A percentile compares a stretch with the other conserved stretches of the same genome.
phyloP scores from a whole-genome alignment of 371 early-diverging fungal species.

The Capillidium heterosporum region DNA sequence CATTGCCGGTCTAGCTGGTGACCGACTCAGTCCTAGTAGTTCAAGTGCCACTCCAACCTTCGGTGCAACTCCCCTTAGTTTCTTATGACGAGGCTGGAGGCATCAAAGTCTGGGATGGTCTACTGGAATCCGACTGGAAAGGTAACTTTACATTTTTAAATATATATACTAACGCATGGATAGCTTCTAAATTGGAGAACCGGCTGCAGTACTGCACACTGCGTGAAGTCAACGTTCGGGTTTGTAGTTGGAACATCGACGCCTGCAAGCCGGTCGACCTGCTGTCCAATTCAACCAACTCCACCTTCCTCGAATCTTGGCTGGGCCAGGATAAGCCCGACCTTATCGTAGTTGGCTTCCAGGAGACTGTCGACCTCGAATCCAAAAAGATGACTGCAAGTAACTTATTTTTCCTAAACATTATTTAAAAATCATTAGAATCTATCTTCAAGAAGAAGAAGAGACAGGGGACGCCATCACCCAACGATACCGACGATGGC shows the following conservation, averaged over 20 bases:
- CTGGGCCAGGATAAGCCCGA: constrained; percentile 30
- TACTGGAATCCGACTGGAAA: constrained; percentile 38
- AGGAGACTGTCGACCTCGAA: constrained; percentile 76
- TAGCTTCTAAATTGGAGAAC: neutral
- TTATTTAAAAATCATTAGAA: constrained; percentile 15
- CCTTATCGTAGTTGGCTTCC: constrained; percentile 68
- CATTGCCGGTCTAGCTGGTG: constrained; percentile 20
- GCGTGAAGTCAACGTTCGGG: constrained; percentile 31
- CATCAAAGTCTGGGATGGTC: constrained; percentile 54
- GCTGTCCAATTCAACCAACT: constrained; percentile 17
- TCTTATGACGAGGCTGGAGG: constrained; percentile 38
- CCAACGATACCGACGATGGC: constrained; percentile 45
- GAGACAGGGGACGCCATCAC: constrained; percentile 31
- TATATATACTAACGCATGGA: neutral
- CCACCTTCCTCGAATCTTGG: constrained; percentile 25
- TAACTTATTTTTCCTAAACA: constrained; percentile 12
- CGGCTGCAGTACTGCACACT: constrained; percentile 26
- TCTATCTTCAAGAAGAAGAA: constrained; percentile 37
- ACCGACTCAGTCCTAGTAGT: constrained; percentile 13
- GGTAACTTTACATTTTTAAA: constrained; percentile 20
- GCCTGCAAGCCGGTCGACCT: constrained; percentile 36
- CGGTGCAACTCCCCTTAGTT: constrained; percentile 32
- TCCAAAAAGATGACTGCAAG: constrained; percentile 47
- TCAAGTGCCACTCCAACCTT: no score
- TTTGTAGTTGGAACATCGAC: constrained; percentile 73